phyloP scores from a whole-genome alignment of 257 asterid genomes.

The Nicotiana obtusifolia region DNA sequence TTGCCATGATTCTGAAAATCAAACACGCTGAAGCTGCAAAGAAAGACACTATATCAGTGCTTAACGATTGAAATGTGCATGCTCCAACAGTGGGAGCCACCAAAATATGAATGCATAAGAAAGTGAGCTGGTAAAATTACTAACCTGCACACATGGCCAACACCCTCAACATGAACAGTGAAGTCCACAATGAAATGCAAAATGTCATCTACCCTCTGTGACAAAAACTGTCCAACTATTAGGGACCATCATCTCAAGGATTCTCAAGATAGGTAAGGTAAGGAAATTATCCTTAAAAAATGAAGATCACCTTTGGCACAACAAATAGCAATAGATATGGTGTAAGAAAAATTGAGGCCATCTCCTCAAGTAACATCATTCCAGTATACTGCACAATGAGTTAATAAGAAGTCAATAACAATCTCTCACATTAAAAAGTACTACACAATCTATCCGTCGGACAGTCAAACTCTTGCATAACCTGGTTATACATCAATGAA shows the following conservation, averaged over 20 bases:
- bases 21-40: constrained; percentile 77
- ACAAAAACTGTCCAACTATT: constrained; percentile 15
- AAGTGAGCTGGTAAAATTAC: constrained; percentile 1
- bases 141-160: constrained; percentile 90
- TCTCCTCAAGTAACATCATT: constrained; percentile 93
- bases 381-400: constrained; percentile 71
- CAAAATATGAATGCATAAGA: background rate
- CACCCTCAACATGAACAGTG: constrained; percentile 85
- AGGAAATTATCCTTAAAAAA: background rate
- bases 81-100: background rate
- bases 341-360: constrained; percentile 94
- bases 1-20: constrained; percentile 86
- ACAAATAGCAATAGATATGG: constrained; percentile 74
- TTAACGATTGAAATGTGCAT: background rate
- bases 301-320: constrained; percentile 71
- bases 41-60: background rate
- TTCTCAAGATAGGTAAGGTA: background rate
- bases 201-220: constrained; percentile 76
- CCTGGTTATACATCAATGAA: background rate
- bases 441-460: background rate
- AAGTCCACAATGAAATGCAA: constrained; percentile 76
- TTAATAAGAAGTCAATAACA: background rate
- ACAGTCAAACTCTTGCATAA: background rate
- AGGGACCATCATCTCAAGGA: background rate
- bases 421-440: background rate